These are phyloP conservation scores for Fusarium nodosum DNA, from an alignment of 2,329 filamentous ascomycete species.

Conservation along the genomic window DNA sequence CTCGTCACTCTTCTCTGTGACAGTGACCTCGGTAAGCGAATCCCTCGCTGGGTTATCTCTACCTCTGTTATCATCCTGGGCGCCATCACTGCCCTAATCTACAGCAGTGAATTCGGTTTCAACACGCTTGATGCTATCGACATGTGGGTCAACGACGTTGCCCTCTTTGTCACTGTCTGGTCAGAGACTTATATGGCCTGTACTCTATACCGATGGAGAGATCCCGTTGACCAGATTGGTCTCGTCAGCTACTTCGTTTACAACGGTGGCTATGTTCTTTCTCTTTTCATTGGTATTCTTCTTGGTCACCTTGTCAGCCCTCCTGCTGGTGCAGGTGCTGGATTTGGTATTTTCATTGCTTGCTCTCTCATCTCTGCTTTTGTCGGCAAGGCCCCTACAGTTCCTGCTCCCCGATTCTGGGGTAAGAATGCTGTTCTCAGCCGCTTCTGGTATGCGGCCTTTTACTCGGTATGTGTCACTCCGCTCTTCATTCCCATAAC, in stretches of 20 bases:
- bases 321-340: constrained; percentile 60
- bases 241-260: constrained; percentile 57
- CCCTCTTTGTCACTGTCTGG: constrained; percentile 66
- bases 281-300: constrained; percentile 61
- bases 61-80: constrained; percentile 60
- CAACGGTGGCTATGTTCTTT: constrained; percentile 63
- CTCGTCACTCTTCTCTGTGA: constrained; percentile 56
- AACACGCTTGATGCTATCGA: constrained; percentile 66
- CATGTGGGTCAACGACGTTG: constrained; percentile 65
- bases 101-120: constrained; percentile 68
- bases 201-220: constrained; percentile 63
- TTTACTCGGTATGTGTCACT: constrained; percentile 63
- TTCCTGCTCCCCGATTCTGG: constrained; percentile 59
- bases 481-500: accelerated
- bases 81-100: constrained; percentile 64
- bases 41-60: constrained; percentile 58
- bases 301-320: constrained; percentile 61
- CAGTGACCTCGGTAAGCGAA: constrained; percentile 54
- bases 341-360: constrained; percentile 62
- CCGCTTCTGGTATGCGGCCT: constrained; percentile 64
- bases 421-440: constrained; percentile 53
- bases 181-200: constrained; percentile 64
- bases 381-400: constrained; percentile 57
- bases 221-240: constrained; percentile 60
- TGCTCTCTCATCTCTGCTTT: constrained; percentile 54